Percentiles rank a stretch among this genome's conserved stretches.
These are phyloP conservation scores for Xylariales sp. DNA, from an alignment of 2,329 filamentous ascomycete genomes.

Conservation along the genomic window DNA sequence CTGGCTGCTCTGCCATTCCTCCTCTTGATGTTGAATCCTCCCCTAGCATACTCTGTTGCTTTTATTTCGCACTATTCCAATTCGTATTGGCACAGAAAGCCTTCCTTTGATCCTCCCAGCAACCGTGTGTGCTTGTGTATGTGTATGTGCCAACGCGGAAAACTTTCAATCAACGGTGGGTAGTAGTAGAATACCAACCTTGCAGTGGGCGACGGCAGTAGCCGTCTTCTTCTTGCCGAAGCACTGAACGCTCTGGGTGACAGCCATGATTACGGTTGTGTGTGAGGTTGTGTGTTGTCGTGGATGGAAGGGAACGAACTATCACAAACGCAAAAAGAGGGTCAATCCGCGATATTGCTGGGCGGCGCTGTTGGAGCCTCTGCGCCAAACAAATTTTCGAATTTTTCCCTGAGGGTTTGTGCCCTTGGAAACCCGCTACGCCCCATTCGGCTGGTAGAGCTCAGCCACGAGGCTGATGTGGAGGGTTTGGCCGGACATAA, in stretches of 20 bases:
- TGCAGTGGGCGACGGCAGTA: constrained; percentile 87
- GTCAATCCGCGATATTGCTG: constrained; percentile 11
- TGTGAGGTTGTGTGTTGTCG: constrained; percentile 11
- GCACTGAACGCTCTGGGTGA: constrained; percentile 85
- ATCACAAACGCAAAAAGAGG: no score
- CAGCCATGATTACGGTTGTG: constrained; percentile 61
- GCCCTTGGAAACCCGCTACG: constrained; percentile 20
- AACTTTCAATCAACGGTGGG: no score
- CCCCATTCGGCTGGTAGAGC: no score
- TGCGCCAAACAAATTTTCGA: constrained; percentile 15
- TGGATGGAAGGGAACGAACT: no score
- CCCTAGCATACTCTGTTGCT: no score
- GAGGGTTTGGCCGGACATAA: constrained; percentile 5
- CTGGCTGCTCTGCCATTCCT: no score
- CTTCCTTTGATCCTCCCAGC: no score
- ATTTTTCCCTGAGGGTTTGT: constrained; percentile 17
- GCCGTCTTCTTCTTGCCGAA: constrained; percentile 99
- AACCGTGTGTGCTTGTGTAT: no score
- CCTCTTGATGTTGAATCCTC: no score
- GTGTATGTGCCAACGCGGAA: no score
- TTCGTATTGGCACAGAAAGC: no score
- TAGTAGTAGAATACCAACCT: constrained; percentile 57
- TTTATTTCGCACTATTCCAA: no score
- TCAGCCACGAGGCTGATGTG: background rate
- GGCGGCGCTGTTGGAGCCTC: constrained; percentile 12